phyloP scores from a whole-genome alignment of 169 alveolate species.

The Plasmodium vivax region DNA sequence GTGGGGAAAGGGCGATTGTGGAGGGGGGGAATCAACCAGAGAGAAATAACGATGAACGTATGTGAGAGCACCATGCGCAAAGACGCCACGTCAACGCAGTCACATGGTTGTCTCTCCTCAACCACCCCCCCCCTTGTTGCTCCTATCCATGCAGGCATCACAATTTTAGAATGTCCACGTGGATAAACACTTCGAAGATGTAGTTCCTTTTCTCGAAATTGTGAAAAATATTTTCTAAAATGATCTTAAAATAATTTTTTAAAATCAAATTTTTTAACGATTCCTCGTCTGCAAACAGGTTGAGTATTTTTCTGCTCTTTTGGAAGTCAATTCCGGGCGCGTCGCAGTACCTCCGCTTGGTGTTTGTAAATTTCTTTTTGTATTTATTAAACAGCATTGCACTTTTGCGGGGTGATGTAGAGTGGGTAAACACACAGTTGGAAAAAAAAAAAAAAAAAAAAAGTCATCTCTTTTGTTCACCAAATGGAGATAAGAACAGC shows the following conservation, averaged over 20 bases:
- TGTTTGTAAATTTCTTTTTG: constrained; percentile 46
- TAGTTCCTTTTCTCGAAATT: constrained; percentile 48
- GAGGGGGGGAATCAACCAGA: not conserved
- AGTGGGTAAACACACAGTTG: not conserved
- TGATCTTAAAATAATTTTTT: constrained; percentile 34
- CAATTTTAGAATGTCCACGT: constrained; percentile 69
- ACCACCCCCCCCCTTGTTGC: not conserved
- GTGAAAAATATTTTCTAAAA: constrained; percentile 20
- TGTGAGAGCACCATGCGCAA: not conserved
- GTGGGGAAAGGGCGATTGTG: not conserved
- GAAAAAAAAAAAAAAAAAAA: not conserved
- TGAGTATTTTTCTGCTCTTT: not conserved
- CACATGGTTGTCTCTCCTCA: not conserved
- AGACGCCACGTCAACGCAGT: not conserved
- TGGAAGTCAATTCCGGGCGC: not conserved
- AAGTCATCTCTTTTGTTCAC: not conserved
- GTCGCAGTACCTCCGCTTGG: constrained; percentile 60
- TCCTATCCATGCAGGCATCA: not conserved
- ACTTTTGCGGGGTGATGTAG: not conserved
- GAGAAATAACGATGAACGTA: not conserved
- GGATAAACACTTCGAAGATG: constrained; percentile 51
- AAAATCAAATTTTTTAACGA: constrained; percentile 39
- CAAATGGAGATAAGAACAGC: not conserved
- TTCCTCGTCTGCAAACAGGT: not conserved
- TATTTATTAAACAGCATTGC: constrained; percentile 34